phyloP scores from a whole-genome alignment of 345 rosid genomes.

The Brassica cretica region DNA sequence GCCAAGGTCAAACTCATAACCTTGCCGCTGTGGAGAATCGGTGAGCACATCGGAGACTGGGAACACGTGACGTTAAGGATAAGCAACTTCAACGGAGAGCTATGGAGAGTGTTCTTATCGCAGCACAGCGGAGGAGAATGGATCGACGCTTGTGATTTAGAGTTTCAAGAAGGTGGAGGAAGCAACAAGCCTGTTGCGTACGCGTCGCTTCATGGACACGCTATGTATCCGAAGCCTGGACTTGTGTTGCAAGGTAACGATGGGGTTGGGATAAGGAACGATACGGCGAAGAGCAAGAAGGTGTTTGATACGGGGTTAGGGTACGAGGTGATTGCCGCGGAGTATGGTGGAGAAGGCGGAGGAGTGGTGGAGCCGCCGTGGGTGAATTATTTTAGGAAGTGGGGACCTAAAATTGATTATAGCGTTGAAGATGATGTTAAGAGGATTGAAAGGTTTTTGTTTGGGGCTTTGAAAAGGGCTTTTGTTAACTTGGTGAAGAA shows the following conservation, averaged over 20 bases:
- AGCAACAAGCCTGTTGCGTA: slow-evolving; percentile 57
- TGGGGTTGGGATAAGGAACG: slow-evolving; percentile 67
- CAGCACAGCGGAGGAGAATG: slow-evolving; percentile 74
- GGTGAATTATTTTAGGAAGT: slow-evolving; percentile 62
- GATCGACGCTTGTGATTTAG: slow-evolving; percentile 63
- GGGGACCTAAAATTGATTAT: slow-evolving; percentile 80
- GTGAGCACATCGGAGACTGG: slow-evolving; percentile 91
- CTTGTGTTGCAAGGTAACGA: slow-evolving; percentile 68
- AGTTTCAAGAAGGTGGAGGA: slow-evolving; percentile 48
- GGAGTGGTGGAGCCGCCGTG: slow-evolving; percentile 55
- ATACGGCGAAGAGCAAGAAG: slow-evolving; percentile 60
- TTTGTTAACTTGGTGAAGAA: slow-evolving; percentile 48
- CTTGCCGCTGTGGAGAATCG: slow-evolving; percentile 60
- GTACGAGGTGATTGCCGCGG: slow-evolving; percentile 55
- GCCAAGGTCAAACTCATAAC: slow-evolving; percentile 64
- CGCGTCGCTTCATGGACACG: slow-evolving; percentile 75
- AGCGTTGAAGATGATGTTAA: slow-evolving; percentile 45
- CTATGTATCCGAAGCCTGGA: slow-evolving; percentile 77
- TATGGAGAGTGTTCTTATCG: slow-evolving; percentile 54
- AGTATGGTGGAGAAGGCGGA: slow-evolving; percentile 43
- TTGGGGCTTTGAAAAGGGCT: slow-evolving; percentile 49
- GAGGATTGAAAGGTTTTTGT: slow-evolving; percentile 48
- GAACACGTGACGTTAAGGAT: slow-evolving; percentile 76
- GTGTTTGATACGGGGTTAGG: slow-evolving; percentile 47
- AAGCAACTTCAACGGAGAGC: slow-evolving; percentile 76